phyloP scores from a whole-genome alignment of 2,329 filamentous ascomycete species.

The Diatrype stigma region DNA sequence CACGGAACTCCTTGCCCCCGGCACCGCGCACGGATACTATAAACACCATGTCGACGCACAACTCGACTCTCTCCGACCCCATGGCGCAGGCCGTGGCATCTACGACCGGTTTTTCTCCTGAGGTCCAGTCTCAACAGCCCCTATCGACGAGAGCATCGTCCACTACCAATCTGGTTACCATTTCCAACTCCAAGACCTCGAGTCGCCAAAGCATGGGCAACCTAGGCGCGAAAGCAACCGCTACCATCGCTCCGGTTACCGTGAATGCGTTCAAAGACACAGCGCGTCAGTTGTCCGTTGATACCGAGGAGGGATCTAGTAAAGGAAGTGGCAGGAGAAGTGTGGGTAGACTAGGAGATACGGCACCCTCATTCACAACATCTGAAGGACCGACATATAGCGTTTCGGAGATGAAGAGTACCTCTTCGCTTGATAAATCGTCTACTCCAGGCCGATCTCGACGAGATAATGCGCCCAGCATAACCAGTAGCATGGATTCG shows the following conservation, averaged over 20 bases:
- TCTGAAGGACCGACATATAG: constrained; percentile 39
- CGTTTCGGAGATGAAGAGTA: constrained; percentile 20
- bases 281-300: constrained; percentile 35
- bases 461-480: constrained; percentile 40
- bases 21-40: constrained; percentile 38
- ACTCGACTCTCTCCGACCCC: constrained; percentile 29
- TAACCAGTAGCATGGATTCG: constrained; percentile 42
- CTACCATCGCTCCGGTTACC: constrained; percentile 46
- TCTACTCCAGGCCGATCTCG: constrained; percentile 24
- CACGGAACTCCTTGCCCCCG: constrained; percentile 38
- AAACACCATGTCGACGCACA: constrained; percentile 28
- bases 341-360: constrained; percentile 38
- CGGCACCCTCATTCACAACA: constrained; percentile 30
- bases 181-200: constrained; percentile 39
- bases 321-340: constrained; percentile 36
- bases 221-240: constrained; percentile 30
- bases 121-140: constrained; percentile 37
- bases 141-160: constrained; percentile 46
- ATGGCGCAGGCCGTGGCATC: constrained; percentile 31
- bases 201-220: constrained; percentile 29
- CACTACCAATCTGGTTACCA: constrained; percentile 38
- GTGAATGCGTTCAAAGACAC: constrained; percentile 45
- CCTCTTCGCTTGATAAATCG: constrained; percentile 25
- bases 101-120: constrained; percentile 30
- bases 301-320: constrained; percentile 39